Evolutionary conservation across 2,329 filamentous ascomycete species (phyloP), one percentile per base, ranked within the genome.

Genomic region (Thielaviopsis populi): DNA sequence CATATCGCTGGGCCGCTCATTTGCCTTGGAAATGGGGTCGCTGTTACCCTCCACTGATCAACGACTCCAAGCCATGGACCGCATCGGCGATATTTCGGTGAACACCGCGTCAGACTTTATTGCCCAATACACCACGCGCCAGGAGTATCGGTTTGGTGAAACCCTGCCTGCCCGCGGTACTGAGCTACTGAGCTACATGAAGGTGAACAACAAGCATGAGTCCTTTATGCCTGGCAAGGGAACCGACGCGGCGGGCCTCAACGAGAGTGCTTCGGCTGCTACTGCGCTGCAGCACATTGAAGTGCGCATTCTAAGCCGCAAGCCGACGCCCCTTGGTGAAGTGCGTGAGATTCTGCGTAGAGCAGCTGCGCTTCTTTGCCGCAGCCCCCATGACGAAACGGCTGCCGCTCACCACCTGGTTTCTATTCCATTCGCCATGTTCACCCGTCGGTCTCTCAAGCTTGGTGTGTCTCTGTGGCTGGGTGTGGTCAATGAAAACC

Each of bases 61-160:
- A 70, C 84, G 90, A 67, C 79, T 99, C 50, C 85, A 83, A 69
- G 91, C 89, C 6, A 84, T 99, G 59, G 89, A 95, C 68, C 81
- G 80, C 42, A 81, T 88, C 67, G 85, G 87, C 19, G 83, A 86
- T 59, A 83, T 83, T 63, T 83, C 83, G 67, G 86, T 96, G 72
- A 96, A 97, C 72, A 91, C 91, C 11, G 91, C 89, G 0, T 97
- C 94, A 1, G 92, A 97, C 72, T 96, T 99, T 70, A 84, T 99
- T 71, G 91, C 94, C 1, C 92, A 99, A 71, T 99, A 99, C 72
- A 97, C 92, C 2, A 95, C 91, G 30, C 87, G 94, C 43, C 95
- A 99, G 72, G 91, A 96, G 71, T 99, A 99, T 73, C 85, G 91
- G 64, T 92, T 92, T 71, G 84, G 90, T 11, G 90, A 96, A 71